Base-by-base conservation (phyloP, 1,284 basidiomycete genomes). In the Cutaneotrichosporon mucoides region DNA sequence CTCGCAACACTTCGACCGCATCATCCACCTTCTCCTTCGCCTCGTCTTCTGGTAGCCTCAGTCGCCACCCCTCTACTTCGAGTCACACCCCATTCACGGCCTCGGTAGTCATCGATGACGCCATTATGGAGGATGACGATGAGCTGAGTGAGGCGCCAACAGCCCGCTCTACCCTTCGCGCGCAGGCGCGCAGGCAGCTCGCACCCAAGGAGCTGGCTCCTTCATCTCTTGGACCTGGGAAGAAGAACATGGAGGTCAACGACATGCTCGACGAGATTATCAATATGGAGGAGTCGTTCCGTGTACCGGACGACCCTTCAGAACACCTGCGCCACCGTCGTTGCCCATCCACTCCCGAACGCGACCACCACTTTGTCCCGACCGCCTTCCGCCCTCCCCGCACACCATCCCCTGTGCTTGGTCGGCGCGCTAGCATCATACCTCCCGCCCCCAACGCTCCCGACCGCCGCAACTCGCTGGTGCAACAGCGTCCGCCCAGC, bases 261-360 rank as follows among this genome's bases (percentile, higher is more conserved):
- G 72, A 76, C 59, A 78, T 79, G 75, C 66, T 79, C 13, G 76
- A 79, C 52, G 76, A 78, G 64, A 78, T 79, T 56, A 72, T 79
- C 37, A 67, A 66, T 61, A 77, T 79, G 76, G 77, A 79, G 59
- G 68, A 76, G 55, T 71, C 64, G 5, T 78, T 77, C 64, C 49
- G 65, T 13, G 63, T 77, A 2, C 69, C 72, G 12, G 69, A 68
- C 45, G 65, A 68, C n/a, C 62, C 65, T 4, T 7, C 51, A 10
- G 43, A 53, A 49, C 24, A 48, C 34, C 41, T 6, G 38, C 38
- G 33, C 10, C 16, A 37, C 44, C 38, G 35, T 44, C 43, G 44
- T 9, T 15, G 42, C n/a, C 53, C 44, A 9, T 42, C 48, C 7
- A 53, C 56, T 5, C 56, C 64, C 33, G 51, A 59, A 40, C n/a